phyloP scores from a whole-genome alignment of 768 basidiomycete species.

The Filobasidium floriforme region DNA sequence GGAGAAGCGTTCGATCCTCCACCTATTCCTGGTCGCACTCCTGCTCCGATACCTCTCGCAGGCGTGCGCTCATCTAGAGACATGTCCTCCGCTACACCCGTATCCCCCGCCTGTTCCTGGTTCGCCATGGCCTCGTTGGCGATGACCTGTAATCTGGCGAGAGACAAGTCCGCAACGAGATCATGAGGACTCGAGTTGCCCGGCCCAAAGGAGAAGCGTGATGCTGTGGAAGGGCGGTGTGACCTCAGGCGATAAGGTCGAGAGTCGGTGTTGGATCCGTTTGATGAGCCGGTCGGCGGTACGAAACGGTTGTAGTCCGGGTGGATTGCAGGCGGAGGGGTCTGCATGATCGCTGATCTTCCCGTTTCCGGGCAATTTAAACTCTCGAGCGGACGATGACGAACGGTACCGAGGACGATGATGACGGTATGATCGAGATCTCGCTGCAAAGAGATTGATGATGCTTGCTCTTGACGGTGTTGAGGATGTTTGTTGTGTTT shows the following conservation, averaged over 20 bases:
- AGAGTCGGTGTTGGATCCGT: neutral
- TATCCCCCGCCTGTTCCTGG: neutral
- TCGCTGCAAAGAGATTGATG: too few species aligned
- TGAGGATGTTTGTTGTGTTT: too few species aligned
- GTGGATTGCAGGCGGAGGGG: neutral
- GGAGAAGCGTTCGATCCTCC: neutral
- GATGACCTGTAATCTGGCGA: neutral
- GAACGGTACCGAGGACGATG: neutral
- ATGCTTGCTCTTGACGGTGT: too few species aligned
- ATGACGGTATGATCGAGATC: neutral
- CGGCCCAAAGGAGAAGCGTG: neutral
- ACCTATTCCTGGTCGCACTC: neutral
- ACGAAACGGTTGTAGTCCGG: neutral
- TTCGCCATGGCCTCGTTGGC: neutral
- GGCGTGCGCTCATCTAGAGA: neutral
- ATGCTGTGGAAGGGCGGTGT: neutral
- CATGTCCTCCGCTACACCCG: neutral
- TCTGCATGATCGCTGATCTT: neutral
- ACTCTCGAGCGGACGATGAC: too few species aligned
- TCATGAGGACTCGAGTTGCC: neutral
- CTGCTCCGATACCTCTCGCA: neutral
- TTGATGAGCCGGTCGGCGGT: neutral
- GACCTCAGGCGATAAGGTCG: neutral
- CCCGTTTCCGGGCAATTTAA: too few species aligned
- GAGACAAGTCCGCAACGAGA: neutral